Conservation (phyloP, 2,329 filamentous ascomycete genomes). For the Dichotomopilus funicola region DNA sequence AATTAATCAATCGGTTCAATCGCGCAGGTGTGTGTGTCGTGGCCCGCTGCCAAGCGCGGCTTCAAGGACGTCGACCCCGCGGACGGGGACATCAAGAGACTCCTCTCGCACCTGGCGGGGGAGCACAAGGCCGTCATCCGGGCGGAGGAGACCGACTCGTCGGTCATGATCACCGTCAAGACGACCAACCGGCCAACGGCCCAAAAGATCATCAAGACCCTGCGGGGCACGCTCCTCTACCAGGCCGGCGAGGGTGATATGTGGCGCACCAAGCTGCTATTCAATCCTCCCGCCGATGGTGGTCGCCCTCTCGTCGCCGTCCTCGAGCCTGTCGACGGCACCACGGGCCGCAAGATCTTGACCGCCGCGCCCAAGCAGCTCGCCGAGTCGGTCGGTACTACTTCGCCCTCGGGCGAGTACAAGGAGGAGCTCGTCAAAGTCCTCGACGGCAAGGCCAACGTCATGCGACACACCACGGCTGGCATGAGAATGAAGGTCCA, state of each 20-base stretch:
- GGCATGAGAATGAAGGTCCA: constrained; percentile 21
- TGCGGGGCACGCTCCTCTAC: constrained; percentile 4
- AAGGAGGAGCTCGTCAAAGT: constrained; percentile 3
- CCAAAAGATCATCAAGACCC: background rate
- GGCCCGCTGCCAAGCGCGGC: constrained; percentile 10
- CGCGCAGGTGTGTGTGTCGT: constrained; percentile 6
- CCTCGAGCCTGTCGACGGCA: constrained; percentile 4
- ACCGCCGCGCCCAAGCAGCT: background rate
- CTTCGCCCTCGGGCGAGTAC: background rate
- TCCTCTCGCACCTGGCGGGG: constrained; percentile 7
- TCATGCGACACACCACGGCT: constrained; percentile 14
- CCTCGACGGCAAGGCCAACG: background rate
- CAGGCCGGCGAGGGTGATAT: constrained; percentile 10
- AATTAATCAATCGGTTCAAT: background rate
- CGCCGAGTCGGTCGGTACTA: background rate
- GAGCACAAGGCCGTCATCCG: constrained; percentile 2
- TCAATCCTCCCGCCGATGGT: constrained; percentile 8
- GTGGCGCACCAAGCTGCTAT: constrained; percentile 16
- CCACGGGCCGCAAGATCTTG: constrained; percentile 4
- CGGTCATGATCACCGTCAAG: constrained; percentile 9
- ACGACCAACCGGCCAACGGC: constrained; percentile 9
- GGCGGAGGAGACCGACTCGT: background rate
- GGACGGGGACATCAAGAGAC: constrained; percentile 3
- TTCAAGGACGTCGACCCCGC: constrained; percentile 15
- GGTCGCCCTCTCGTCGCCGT: background rate